Evolutionary conservation across 192 early-diverging fungal genomes (phyloP).

Genomic region (Coemansia sp.): DNA sequence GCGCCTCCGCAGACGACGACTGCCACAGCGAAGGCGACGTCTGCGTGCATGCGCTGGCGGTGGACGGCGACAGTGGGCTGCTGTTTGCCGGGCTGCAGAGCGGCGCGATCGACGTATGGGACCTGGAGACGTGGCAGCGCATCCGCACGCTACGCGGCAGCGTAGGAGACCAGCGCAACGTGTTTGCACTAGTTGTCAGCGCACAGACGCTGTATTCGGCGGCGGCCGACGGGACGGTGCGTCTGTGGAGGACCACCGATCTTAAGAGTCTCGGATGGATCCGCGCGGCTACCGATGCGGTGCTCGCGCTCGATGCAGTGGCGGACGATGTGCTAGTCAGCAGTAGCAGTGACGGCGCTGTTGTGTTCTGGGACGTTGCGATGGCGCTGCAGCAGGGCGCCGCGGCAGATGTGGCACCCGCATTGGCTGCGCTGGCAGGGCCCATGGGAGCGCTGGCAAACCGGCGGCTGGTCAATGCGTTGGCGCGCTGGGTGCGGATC

Average conservation of each 20-base stretch:
- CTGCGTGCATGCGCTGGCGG: slow-evolving; percentile 62
- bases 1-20: slow-evolving; percentile 6
- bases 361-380: slow-evolving; percentile 61
- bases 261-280: slow-evolving; percentile 59
- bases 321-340: slow-evolving; percentile 53
- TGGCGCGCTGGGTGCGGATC: slow-evolving; percentile 69
- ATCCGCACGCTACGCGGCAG: slow-evolving; percentile 37
- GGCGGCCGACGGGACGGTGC: slow-evolving; percentile 67
- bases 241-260: slow-evolving; percentile 62
- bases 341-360: slow-evolving; percentile 61
- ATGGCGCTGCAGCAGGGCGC: slow-evolving; percentile 1
- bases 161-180: slow-evolving; percentile 47
- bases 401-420: neutral
- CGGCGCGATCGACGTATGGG: slow-evolving; percentile 72
- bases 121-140: slow-evolving; percentile 66
- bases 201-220: slow-evolving; percentile 58
- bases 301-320: slow-evolving; percentile 55
- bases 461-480: slow-evolving; percentile 58
- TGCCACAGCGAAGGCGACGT: slow-evolving; percentile 35
- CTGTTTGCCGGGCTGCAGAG: slow-evolving; percentile 74
- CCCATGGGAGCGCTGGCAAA: slow-evolving; percentile 12
- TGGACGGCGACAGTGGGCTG: slow-evolving; percentile 61
- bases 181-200: slow-evolving; percentile 56
- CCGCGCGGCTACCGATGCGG: slow-evolving; percentile 55
- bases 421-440: neutral